Evolutionary conservation across 1,139 yeast species (phyloP), one percentile per base, ranked within the genome.

Genomic region (Candida tetrigidarum): DNA sequence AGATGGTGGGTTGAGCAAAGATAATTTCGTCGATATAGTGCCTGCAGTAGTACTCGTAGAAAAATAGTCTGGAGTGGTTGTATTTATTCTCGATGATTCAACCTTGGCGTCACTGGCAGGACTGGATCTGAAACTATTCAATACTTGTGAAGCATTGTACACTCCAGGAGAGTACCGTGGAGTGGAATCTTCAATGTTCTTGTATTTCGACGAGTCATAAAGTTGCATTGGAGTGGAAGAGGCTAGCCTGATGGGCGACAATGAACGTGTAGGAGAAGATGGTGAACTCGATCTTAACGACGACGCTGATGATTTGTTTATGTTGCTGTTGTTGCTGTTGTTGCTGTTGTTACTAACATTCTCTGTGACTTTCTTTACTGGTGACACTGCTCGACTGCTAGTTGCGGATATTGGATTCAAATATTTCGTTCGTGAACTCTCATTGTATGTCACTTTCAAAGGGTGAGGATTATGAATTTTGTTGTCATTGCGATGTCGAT

Each of bases 331-430:
- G 37, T 19, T n/a, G 40, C 20, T 23, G 35, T 25, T n/a, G 42
- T 20, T 11, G 27, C 36, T 10, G 20, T 12, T 14, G 30, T 34
- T 18, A 29, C 22, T 26, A 12, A 16, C 23, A 20, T 36, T 26
- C 4, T 26, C 34, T 11, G 11, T 10, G 16, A 14, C 16, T 11
- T 20, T 28, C 23, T 15, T 10, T 10, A 43, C 18, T 2, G 69
- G 70, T 2, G 69, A 61, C 0, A 51, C 59, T 0, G 70, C 66
- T 30, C 67, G 47, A 43, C 64, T 59, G 49, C 23, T 45, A 18
- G 43, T 14, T 1, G 41, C 8, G 7, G 41, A 38, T 20, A 22
- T 3, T 22, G 33, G 41, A 30, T 29, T 20, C 14, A 28, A 30
- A 23, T 12, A 30, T 9, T 23, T 30, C 16, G 64, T 60, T 40